Conservation (phyloP, 2,329 filamentous ascomycete species). For the Talaromyces marneffei region DNA sequence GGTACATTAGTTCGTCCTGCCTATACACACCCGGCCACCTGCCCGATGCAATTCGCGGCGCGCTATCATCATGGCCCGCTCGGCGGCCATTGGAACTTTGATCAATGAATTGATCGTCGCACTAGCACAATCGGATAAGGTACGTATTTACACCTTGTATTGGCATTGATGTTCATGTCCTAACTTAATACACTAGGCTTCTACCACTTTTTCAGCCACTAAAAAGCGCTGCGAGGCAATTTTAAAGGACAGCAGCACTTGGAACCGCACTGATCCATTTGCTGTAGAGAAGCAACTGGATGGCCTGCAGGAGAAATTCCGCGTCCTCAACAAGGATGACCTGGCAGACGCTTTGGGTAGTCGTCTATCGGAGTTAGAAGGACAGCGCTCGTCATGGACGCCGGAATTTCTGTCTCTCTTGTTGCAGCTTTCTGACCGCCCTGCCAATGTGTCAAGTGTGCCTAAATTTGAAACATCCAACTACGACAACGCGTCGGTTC, state of each 20-base stretch:
- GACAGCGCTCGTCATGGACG: slow-evolving; percentile 56
- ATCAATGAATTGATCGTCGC: slow-evolving; percentile 62
- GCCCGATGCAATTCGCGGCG: not conserved
- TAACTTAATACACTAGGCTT: slow-evolving; percentile 21
- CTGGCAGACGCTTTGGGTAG: slow-evolving; percentile 63
- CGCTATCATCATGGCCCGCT: slow-evolving; percentile 58
- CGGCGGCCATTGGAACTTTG: slow-evolving; percentile 58
- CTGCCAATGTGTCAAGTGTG: slow-evolving; percentile 63
- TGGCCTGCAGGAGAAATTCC: slow-evolving; percentile 80
- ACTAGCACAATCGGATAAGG: slow-evolving; percentile 9
- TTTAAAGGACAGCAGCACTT: slow-evolving; percentile 43
- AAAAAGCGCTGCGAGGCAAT: slow-evolving; percentile 30
- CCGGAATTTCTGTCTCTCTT: slow-evolving; percentile 76
- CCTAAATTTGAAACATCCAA: slow-evolving; percentile 26
- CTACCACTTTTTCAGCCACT: slow-evolving; percentile 23
- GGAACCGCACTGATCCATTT: slow-evolving; percentile 66
- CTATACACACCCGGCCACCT: not conserved
- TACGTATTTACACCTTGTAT: not conserved
- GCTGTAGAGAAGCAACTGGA: slow-evolving; percentile 60
- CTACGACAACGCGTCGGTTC: not conserved
- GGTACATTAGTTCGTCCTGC: not conserved
- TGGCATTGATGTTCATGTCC: not conserved
- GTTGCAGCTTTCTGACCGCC: slow-evolving; percentile 74
- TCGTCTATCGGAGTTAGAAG: slow-evolving; percentile 56
- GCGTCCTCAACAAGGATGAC: slow-evolving; percentile 70